These are phyloP conservation scores for Microthyrium microscopicum DNA, from an alignment of 2,329 filamentous ascomycete species.

Conservation along the genomic window DNA sequence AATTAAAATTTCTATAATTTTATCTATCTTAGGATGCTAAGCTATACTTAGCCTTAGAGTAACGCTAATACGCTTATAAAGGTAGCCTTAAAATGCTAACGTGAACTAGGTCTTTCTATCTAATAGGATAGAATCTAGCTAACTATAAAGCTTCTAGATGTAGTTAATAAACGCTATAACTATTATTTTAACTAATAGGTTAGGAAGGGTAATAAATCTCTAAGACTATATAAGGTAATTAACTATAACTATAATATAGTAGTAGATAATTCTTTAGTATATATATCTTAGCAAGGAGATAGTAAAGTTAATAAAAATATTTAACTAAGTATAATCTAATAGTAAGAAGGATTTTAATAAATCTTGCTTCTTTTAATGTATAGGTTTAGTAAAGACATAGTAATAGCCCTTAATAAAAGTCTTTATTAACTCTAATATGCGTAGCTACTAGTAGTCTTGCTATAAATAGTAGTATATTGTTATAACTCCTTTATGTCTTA, in stretches of 20 bases:
- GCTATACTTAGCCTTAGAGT: too few relatives aligned
- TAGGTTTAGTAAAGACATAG: conserved; percentile 4
- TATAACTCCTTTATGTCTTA: neutral
- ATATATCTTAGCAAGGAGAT: conserved; percentile 5
- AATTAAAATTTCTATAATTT: conserved; percentile 8
- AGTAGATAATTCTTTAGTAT: conserved; percentile 2
- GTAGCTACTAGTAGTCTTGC: conserved; percentile 2
- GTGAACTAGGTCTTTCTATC: too few relatives aligned
- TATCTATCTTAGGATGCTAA: conserved; percentile 8
- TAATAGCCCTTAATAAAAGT: conserved; percentile 11
- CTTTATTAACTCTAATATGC: conserved; percentile 11
- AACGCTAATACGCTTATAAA: conserved; percentile 2
- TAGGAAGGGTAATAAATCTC: too few relatives aligned
- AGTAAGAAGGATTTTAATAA: conserved; percentile 7
- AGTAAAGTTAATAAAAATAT: conserved; percentile 10
- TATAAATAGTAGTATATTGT: neutral
- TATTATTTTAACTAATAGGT: conserved; percentile 8
- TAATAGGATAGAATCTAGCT: too few relatives aligned
- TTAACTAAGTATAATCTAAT: conserved; percentile 3
- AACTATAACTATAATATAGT: conserved; percentile 12
- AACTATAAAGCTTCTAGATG: conserved; percentile 5
- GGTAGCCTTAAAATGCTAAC: conserved; percentile 2
- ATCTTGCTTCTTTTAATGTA: neutral
- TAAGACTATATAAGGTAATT: too few relatives aligned
- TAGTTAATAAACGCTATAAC: conserved; percentile 8